Evolutionary conservation across 169 alveolate genomes (phyloP).

Genomic region (Cryptosporidium canis): DNA sequence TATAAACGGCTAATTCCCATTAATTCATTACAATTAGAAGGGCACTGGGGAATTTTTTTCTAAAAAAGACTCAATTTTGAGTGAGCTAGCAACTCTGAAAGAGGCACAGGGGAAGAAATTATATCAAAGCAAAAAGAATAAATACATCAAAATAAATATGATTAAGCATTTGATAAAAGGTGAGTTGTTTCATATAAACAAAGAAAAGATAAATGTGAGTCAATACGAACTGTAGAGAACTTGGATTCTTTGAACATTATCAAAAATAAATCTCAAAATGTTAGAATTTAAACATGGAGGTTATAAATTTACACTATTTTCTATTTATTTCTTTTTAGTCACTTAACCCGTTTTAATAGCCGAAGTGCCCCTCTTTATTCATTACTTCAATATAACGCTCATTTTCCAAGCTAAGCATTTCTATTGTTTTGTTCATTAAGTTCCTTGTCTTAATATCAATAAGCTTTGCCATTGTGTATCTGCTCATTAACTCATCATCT

Average conservation of each 20-base stretch:
- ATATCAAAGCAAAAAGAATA: constrained; percentile 13
- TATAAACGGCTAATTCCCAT: not conserved
- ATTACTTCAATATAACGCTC: not conserved
- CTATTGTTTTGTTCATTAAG: constrained; percentile 16
- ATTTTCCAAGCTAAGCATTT: constrained; percentile 16
- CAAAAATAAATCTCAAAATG: not conserved
- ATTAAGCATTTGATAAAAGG: constrained; percentile 45
- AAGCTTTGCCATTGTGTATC: constrained; percentile 26
- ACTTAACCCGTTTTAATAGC: not conserved
- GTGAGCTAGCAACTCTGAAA: constrained; percentile 4
- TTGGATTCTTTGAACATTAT: constrained; percentile 42
- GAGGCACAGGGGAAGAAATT: constrained; percentile 31
- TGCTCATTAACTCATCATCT: constrained; percentile 55
- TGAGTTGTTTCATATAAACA: not conserved
- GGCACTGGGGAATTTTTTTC: not conserved
- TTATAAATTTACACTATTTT: not conserved
- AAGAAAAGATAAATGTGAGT: no score
- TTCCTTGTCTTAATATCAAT: constrained; percentile 30
- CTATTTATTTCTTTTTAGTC: not conserved
- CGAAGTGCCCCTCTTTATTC: not conserved
- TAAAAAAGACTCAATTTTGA: constrained; percentile 10
- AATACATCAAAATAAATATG: constrained; percentile 34
- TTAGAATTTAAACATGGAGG: not conserved
- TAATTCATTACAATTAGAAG: not conserved
- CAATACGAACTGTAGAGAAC: not conserved